Base-by-base conservation (phyloP, 2,329 filamentous ascomycete genomes). In the Trichophyton equinum region DNA sequence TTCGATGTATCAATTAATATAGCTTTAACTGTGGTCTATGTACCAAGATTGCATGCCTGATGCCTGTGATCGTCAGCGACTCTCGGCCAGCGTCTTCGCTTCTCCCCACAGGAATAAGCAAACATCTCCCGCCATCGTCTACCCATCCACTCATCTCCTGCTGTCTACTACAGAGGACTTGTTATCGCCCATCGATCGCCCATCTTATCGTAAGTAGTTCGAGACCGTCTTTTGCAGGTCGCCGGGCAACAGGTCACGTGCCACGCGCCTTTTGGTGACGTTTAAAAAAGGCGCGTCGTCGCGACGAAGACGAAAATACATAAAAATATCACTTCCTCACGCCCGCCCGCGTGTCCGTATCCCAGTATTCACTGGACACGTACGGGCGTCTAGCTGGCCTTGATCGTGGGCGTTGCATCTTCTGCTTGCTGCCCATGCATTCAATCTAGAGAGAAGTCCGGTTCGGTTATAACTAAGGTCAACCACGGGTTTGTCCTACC, bases 271-370 rank as follows among this genome's bases (percentile, higher is more conserved):
- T 44, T 42, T 44, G 25, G 20, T 27, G 20, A 13, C n/a, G 38
- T 25, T 22, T 9, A 42, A 4, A 42, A 44, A 44, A 49, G 59
- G 53, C 61, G 59, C 61, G 61, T 62, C 61, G 60, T 62, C 55
- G 58, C 44, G 59, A 25, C 33, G 15, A 42, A 25, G 20, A 44
- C 25, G 25, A 57, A 42, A 18, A 36, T 18, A 20, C 13, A 44
- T 44, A 44, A 3, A 44, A 6, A n/a, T 6, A 42, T 25, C 30
- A 38, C 47, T 53, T 15, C 9, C 25, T 55, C 51, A 30, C 51
- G 51, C 15, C 51, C 51, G 27, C 27, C n/a, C 13, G 13, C 15
- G 51, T 22, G 51, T 55, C 51, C 27, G 51, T 55, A 13, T 36
- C 15, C 51, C 20, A 22, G 20, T 27, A 8, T 51, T 27, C 22